A percentile compares a stretch with the other conserved stretches of the same genome.
Conservation (phyloP, 441 rosid genomes). For the Gossypium davidsonii region DNA sequence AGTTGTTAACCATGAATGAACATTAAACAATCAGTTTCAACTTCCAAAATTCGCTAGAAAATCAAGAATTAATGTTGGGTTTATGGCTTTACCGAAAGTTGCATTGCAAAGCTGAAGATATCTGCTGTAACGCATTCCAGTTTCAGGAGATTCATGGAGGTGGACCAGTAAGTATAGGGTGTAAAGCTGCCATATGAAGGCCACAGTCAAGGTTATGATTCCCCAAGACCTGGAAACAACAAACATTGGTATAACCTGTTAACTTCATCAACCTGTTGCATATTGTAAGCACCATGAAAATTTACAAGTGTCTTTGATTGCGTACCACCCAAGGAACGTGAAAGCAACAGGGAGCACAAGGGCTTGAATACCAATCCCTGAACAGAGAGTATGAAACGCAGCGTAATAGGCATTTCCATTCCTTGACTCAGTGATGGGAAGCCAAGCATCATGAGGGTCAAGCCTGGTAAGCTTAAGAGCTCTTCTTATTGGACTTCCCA, state of each 20-base stretch:
- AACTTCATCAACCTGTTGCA: neutral
- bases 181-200: slow-evolving; percentile 81
- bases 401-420: slow-evolving; percentile 60
- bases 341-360: slow-evolving; percentile 65
- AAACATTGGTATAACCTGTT: neutral
- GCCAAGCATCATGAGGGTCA: slow-evolving; percentile 69
- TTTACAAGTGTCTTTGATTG: neutral
- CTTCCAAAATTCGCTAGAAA: neutral
- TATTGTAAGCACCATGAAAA: neutral
- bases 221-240: slow-evolving; percentile 62
- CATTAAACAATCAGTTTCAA: neutral
- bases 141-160: slow-evolving; percentile 65
- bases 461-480: slow-evolving; percentile 55
- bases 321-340: slow-evolving; percentile 57
- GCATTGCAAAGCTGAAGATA: slow-evolving; percentile 57
- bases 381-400: slow-evolving; percentile 62
- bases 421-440: slow-evolving; percentile 60
- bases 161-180: slow-evolving; percentile 66
- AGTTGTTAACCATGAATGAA: slow-evolving; percentile 1
- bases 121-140: slow-evolving; percentile 64
- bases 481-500: slow-evolving; percentile 47
- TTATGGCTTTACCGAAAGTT: slow-evolving; percentile 41
- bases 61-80: neutral
- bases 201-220: slow-evolving; percentile 38
- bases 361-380: slow-evolving; percentile 67